Conservation (phyloP, 306 rosid genomes). For the Geum urbanum region DNA sequence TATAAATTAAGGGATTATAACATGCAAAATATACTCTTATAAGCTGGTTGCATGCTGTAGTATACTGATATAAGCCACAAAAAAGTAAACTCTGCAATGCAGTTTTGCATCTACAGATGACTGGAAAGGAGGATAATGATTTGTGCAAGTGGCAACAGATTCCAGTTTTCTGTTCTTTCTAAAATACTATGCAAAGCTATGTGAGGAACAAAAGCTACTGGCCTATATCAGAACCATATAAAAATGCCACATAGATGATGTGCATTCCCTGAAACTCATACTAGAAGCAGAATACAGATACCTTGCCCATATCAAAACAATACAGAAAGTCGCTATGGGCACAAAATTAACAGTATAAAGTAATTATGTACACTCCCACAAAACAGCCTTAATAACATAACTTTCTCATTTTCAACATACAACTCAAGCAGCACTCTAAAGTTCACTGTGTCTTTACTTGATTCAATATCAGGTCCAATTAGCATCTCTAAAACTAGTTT, state of each 20-base stretch:
- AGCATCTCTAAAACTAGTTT: background rate
- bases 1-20: too few relatives aligned
- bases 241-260: too few relatives aligned
- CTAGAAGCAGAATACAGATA: too few relatives aligned
- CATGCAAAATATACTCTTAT: too few relatives aligned
- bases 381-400: background rate
- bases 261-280: too few relatives aligned
- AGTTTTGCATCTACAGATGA: background rate
- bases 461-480: background rate
- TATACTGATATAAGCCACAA: background rate
- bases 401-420: background rate
- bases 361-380: background rate
- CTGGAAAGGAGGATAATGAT: background rate
- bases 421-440: background rate
- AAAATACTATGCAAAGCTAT: background rate
- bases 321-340: background rate
- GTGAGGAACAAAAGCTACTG: background rate
- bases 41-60: too few relatives aligned
- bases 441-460: background rate
- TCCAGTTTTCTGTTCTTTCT: background rate
- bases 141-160: background rate
- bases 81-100: background rate
- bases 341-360: background rate
- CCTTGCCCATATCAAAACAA: background rate
- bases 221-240: background rate